Percentiles rank a stretch among this genome's conserved stretches.
Evolutionary conservation across 768 basidiomycete species (phyloP).

Genomic region (Mycena vulgaris): DNA sequence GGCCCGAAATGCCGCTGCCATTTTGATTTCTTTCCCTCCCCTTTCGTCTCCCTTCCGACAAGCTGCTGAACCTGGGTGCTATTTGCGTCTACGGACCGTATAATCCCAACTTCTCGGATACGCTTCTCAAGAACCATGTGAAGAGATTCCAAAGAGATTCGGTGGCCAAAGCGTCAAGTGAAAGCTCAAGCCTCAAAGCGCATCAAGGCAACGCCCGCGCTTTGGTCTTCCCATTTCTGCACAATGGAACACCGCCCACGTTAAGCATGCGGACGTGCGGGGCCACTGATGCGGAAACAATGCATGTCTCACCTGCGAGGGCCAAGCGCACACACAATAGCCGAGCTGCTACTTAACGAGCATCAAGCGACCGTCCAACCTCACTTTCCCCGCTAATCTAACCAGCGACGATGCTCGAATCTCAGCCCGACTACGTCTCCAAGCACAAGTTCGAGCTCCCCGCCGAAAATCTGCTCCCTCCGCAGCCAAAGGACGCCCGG

Average conservation of each 20-base stretch:
- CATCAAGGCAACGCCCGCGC: background rate
- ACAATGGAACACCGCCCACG: slow-evolving; percentile 5
- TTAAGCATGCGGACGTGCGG: slow-evolving; percentile 8
- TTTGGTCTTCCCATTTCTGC: background rate
- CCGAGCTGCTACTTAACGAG: slow-evolving; percentile 1
- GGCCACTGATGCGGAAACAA: background rate
- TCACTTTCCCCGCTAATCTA: background rate
- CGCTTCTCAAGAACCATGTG: too few relatives aligned
- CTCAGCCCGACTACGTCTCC: background rate
- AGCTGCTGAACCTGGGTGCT: too few relatives aligned
- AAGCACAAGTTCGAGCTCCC: slow-evolving; percentile 26
- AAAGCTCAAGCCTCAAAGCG: too few relatives aligned
- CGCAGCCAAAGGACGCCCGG: background rate
- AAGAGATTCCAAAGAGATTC: background rate
- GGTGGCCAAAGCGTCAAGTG: too few relatives aligned
- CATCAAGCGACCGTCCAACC: background rate
- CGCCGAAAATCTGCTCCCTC: slow-evolving; percentile 6
- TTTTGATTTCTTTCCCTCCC: too few relatives aligned
- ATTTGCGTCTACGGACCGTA: too few relatives aligned
- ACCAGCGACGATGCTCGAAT: background rate
- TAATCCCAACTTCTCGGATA: too few relatives aligned
- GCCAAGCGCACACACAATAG: slow-evolving; percentile 23
- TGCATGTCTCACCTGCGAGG: slow-evolving; percentile 4
- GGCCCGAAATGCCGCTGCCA: too few relatives aligned
- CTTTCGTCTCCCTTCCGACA: too few relatives aligned